Evolutionary conservation across 345 rosid genomes (phyloP).

Genomic region (Hirschfeldia incana): DNA sequence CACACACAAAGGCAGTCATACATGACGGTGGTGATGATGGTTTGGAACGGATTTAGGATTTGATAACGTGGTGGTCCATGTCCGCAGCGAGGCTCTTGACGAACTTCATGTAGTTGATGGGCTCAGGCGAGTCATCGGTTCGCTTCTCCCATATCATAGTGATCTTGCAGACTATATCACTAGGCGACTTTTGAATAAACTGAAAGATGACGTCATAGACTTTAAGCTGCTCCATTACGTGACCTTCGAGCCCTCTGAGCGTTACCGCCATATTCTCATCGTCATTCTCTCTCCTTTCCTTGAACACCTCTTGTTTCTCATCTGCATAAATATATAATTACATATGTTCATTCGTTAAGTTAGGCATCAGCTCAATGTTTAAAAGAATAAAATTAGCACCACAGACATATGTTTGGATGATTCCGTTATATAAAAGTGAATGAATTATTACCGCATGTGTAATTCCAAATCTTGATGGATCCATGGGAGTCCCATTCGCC

Average conservation of each 20-base stretch:
- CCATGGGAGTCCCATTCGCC: constrained; percentile 43
- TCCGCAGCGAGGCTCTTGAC: constrained; percentile 35
- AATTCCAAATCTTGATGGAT: constrained; percentile 39
- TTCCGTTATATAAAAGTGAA: background rate
- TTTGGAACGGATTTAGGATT: constrained; percentile 14
- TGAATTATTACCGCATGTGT: constrained; percentile 28
- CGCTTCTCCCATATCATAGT: constrained; percentile 41
- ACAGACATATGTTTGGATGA: background rate
- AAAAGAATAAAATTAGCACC: background rate
- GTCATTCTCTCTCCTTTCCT: constrained; percentile 39
- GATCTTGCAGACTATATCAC: constrained; percentile 31
- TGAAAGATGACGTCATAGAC: constrained; percentile 35
- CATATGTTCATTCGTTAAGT: constrained; percentile 1
- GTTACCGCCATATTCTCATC: constrained; percentile 32
- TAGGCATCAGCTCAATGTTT: too few species aligned
- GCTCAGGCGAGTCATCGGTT: constrained; percentile 38
- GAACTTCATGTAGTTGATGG: constrained; percentile 40
- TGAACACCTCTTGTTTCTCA: constrained; percentile 38
- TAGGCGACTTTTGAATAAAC: constrained; percentile 33
- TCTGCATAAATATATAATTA: constrained; percentile 11
- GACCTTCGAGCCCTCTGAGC: constrained; percentile 37
- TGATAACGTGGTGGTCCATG: constrained; percentile 35
- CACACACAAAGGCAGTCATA: background rate
- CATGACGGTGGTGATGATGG: background rate
- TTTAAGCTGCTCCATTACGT: constrained; percentile 35